Base-by-base conservation (phyloP, 768 basidiomycete genomes). In the Russula sp. region DNA sequence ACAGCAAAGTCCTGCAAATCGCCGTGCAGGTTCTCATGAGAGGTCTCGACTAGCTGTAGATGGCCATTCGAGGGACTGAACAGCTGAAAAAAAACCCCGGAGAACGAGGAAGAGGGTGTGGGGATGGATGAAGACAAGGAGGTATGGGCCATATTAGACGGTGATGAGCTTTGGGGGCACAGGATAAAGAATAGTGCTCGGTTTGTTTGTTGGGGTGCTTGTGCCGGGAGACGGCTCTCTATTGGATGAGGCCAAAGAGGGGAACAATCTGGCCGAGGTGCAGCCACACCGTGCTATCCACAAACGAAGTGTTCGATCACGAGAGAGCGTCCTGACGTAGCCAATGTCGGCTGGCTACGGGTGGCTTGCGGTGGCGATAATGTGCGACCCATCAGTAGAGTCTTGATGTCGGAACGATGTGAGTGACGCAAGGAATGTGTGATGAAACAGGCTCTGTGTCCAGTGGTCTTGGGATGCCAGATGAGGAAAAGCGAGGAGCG, bases 251-350 rank as follows among this genome's bases (percentile, higher is more conserved):
- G 71, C 65, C 31, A 71, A 61, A 34, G 71, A 70, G 11, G 82
- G 77, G 49, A 89, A 74, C 11, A 76, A 73, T 70, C 82, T 86
- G 37, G 83, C 82, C 35, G 85, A 81, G n/a, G 87, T 80, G 70
- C 90, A 88, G 49, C 86, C 86, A 59, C 84, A 77, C 72, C 87
- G 83, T 34, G 86, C 80, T 66, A 88, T 88, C 94, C 94, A 98
- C 48, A 90, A 77, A 44, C 93, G 82, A 47, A 98, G 78, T 40
- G 86, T 87, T 59, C 89, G 82, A 76, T 97, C 93, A 59, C 93
- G 81, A 9, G 94, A 94, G 47, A 98, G 80, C 1, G 93, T 87
- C 84, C 91, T 95, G 27, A 88, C 77, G 68, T 89, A 80, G 40
- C 79, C 82, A 61, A 89, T 78, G 70, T 89, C 88, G 14, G 87